Conservation (phyloP, 148 eudicot species). For the Rhododendron ovatum region DNA sequence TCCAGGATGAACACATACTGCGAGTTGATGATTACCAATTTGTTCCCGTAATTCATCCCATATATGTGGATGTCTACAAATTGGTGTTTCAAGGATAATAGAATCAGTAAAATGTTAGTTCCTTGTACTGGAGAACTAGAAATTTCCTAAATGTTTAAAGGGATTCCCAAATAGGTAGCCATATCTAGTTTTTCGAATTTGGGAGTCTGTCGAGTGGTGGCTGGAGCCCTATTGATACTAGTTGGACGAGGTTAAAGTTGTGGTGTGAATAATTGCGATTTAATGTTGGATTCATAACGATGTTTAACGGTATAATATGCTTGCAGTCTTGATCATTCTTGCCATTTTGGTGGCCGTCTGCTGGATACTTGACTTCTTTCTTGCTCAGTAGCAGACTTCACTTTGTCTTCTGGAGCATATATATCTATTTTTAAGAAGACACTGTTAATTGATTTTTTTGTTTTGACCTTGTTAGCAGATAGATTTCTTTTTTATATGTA, state of each 20-base stretch:
- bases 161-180: background rate
- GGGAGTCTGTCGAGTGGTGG: background rate
- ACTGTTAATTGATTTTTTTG: background rate
- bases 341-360: background rate
- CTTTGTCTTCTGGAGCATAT: background rate
- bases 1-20: background rate
- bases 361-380: background rate
- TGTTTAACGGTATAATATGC: background rate
- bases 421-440: background rate
- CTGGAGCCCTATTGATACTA: background rate
- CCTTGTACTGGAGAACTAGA: background rate
- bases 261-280: background rate
- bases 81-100: no score
- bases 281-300: background rate
- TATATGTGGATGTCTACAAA: background rate
- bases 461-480: conserved; percentile 23
- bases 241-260: background rate
- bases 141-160: background rate
- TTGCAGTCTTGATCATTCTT: background rate
- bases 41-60: background rate
- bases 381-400: background rate
- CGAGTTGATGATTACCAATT: background rate
- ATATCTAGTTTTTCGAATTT: background rate
- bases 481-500: no score
- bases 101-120: background rate